phyloP scores from a whole-genome alignment of 345 rosid species.

The Toxicodendron radicans region DNA sequence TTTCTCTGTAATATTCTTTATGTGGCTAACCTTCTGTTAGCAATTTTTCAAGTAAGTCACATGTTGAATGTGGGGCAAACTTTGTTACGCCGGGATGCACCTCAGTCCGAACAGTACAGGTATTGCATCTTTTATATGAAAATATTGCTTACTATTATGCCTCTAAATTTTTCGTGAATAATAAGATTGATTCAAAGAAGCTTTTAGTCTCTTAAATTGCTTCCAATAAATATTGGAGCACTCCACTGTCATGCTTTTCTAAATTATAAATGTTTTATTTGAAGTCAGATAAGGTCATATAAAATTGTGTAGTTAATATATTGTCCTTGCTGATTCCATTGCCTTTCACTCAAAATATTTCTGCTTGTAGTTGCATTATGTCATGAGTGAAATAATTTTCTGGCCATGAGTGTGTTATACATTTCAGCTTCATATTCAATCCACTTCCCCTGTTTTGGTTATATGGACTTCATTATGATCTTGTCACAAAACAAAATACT shows the following conservation, averaged over 20 bases:
- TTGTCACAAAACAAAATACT: neutral
- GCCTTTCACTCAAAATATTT: neutral
- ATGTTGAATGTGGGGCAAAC: constrained; percentile 78
- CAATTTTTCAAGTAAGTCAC: constrained; percentile 53
- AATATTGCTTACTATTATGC: neutral
- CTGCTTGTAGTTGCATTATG: constrained; percentile 8
- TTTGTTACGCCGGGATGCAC: constrained; percentile 58
- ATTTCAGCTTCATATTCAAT: too few species aligned
- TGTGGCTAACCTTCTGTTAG: constrained; percentile 4
- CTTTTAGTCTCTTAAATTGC: neutral
- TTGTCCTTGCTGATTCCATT: neutral
- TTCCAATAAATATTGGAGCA: neutral
- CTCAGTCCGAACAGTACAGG: constrained; percentile 57
- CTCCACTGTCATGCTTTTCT: neutral
- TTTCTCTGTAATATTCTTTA: neutral
- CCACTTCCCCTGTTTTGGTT: neutral
- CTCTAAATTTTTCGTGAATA: neutral
- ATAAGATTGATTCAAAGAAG: neutral
- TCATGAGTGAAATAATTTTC: neutral
- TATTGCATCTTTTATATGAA: constrained; percentile 24
- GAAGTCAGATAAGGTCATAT: neutral
- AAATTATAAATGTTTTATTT: neutral
- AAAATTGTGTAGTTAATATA: neutral
- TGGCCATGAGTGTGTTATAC: neutral
- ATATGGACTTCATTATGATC: neutral